A percentile compares a stretch with the other conserved stretches of the same genome.
These are phyloP conservation scores for Aureobasidium melanogenum DNA, from an alignment of 2,329 filamentous ascomycete genomes.

Conservation along the genomic window DNA sequence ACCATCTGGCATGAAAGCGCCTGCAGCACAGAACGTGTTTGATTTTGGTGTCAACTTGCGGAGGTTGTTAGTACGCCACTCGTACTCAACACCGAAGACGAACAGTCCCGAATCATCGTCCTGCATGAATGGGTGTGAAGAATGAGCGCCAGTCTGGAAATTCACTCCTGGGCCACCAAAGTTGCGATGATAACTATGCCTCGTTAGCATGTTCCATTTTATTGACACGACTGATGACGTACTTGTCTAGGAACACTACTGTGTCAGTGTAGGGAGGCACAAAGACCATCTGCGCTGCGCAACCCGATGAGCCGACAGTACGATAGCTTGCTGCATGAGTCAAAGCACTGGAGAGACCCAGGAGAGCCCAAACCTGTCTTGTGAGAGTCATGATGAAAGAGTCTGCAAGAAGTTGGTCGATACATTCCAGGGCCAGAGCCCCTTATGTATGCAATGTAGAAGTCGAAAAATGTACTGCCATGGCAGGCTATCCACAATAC, in stretches of 20 bases:
- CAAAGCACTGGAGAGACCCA: background rate
- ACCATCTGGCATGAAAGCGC: constrained; percentile 15
- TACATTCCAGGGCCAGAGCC: background rate
- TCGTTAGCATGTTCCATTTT: background rate
- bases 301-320: constrained; percentile 15
- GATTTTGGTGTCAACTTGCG: constrained; percentile 13
- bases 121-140: constrained; percentile 11
- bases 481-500: background rate
- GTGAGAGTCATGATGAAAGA: background rate
- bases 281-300: constrained; percentile 14
- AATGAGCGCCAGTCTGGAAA: constrained; percentile 13
- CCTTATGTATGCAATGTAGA: background rate
- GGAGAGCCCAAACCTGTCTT: background rate
- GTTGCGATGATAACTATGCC: constrained; percentile 14
- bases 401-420: background rate
- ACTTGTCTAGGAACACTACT: constrained; percentile 16
- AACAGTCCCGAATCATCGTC: constrained; percentile 1
- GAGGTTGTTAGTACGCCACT: constrained; percentile 12
- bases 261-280: constrained; percentile 15
- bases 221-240: background rate
- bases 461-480: background rate
- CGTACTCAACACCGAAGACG: constrained; percentile 15
- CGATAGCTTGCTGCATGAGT: constrained; percentile 10
- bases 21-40: constrained; percentile 16
- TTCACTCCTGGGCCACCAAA: constrained; percentile 14